Conservation (phyloP, 2,329 filamentous ascomycete genomes). For the Diplodia intermedia region DNA sequence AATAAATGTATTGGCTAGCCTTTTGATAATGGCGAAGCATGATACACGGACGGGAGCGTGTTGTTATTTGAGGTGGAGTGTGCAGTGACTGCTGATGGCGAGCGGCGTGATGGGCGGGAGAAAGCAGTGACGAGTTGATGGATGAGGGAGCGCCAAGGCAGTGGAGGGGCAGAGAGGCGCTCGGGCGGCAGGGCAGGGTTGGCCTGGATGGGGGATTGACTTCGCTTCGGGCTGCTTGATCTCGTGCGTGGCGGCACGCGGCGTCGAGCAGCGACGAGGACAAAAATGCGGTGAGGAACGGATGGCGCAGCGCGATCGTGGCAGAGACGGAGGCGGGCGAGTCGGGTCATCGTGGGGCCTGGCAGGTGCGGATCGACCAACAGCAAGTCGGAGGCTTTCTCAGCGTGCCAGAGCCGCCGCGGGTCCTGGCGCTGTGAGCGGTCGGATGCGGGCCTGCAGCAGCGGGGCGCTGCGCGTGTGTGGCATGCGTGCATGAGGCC, state of each 20-base stretch:
- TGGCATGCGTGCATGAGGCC: slow-evolving; percentile 19
- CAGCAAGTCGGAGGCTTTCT: slow-evolving; percentile 12
- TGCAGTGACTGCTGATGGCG: neutral
- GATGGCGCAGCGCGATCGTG: slow-evolving; percentile 10
- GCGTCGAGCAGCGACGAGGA: neutral
- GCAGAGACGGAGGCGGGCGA: neutral
- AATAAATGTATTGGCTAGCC: neutral
- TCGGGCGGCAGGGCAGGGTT: slow-evolving; percentile 10
- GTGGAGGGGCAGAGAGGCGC: slow-evolving; percentile 5
- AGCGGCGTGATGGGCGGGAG: neutral
- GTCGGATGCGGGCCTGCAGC: slow-evolving; percentile 21
- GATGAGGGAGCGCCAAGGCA: neutral
- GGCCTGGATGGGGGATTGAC: slow-evolving; percentile 23
- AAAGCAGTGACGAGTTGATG: slow-evolving; percentile 9
- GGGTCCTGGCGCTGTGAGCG: slow-evolving; percentile 15
- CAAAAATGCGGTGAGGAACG: slow-evolving; percentile 16
- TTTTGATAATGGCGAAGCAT: neutral
- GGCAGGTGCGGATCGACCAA: neutral
- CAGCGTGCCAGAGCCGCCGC: slow-evolving; percentile 20
- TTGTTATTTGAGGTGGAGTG: neutral
- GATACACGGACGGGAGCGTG: neutral
- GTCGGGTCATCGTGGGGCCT: slow-evolving; percentile 15
- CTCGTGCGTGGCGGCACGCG: neutral
- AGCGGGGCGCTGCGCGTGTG: neutral
- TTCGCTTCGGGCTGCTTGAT: slow-evolving; percentile 8